Percentiles rank a stretch among this genome's conserved stretches.
Conservation (phyloP, 2,329 filamentous ascomycete species). For the Paraphoma chrysanthemicola region DNA sequence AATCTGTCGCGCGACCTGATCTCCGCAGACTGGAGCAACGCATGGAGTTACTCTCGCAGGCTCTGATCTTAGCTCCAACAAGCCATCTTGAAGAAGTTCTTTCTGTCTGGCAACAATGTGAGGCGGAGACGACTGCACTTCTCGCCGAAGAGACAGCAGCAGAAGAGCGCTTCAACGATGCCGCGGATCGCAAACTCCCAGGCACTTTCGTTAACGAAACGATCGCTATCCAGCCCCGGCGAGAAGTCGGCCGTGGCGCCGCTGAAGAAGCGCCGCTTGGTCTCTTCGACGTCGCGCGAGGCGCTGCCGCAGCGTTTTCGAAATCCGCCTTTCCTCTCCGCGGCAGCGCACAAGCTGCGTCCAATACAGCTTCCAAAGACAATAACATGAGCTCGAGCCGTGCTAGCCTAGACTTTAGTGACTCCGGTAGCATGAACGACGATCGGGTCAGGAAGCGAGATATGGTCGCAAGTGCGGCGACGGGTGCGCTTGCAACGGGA, state of each 20-base stretch:
- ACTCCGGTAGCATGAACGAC: slow-evolving; percentile 45
- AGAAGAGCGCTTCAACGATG: slow-evolving; percentile 74
- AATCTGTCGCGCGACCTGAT: slow-evolving; percentile 50
- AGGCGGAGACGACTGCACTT: slow-evolving; percentile 75
- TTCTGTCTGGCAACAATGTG: slow-evolving; percentile 76
- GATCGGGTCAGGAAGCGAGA: slow-evolving; percentile 72
- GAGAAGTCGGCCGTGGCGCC: slow-evolving; percentile 51
- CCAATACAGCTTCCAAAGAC: slow-evolving; percentile 5
- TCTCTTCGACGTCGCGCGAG: slow-evolving; percentile 60
- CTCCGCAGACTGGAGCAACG: slow-evolving; percentile 79
- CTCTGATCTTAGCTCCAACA: slow-evolving; percentile 75
- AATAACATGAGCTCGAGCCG: slow-evolving; percentile 18
- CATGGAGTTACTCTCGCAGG: slow-evolving; percentile 79
- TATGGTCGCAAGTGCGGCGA: slow-evolving; percentile 71
- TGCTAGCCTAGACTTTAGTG: slow-evolving; percentile 44
- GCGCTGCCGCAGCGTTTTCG: slow-evolving; percentile 56
- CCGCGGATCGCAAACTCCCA: slow-evolving; percentile 63
- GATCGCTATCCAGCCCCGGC: slow-evolving; percentile 46
- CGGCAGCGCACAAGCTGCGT: slow-evolving; percentile 18
- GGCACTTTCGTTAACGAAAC: slow-evolving; percentile 53
- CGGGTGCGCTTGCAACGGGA: slow-evolving; percentile 66
- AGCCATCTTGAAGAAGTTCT: slow-evolving; percentile 76
- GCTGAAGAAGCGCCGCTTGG: slow-evolving; percentile 60
- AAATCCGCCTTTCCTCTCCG: slow-evolving; percentile 56
- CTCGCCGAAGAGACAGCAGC: slow-evolving; percentile 71